Evolutionary conservation across 129 eudicot species (phyloP).

Genomic region (Chrysanthemum seticuspe): DNA sequence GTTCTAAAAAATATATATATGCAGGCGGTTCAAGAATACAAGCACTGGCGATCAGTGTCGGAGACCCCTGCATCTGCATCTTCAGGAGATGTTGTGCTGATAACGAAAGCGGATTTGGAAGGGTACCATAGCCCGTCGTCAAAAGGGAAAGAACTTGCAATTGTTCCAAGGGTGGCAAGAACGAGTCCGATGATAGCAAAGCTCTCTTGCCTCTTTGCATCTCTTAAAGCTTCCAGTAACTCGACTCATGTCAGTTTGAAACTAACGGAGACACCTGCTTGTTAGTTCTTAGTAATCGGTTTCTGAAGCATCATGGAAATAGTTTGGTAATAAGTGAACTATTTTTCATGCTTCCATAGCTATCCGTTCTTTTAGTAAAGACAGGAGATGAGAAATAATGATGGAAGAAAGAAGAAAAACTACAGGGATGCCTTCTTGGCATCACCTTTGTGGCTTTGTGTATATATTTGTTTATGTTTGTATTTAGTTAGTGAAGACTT

Average conservation of each 20-base stretch:
- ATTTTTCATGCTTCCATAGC: not conserved
- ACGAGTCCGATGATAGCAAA: conserved; percentile 59
- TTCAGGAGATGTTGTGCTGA: conserved; percentile 73
- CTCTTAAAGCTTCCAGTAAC: conserved; percentile 56
- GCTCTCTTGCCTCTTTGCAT: conserved; percentile 73
- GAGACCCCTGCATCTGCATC: conserved; percentile 32
- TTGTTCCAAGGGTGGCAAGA: conserved; percentile 41
- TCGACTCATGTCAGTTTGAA: conserved; percentile 44
- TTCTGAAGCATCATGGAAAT: not conserved
- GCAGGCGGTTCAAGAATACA: conserved; percentile 88
- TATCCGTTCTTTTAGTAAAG: conserved; percentile 18
- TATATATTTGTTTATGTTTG: conserved; percentile 24
- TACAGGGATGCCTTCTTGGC: conserved; percentile 1
- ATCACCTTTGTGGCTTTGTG: not conserved
- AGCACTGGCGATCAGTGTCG: conserved; percentile 46
- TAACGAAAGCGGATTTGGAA: conserved; percentile 89
- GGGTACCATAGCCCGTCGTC: conserved; percentile 62
- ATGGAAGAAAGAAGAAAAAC: conserved; percentile 9
- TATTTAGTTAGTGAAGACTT: conserved; percentile 3
- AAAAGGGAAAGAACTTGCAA: conserved; percentile 38
- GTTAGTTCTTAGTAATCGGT: conserved; percentile 32
- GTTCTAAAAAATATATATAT: not conserved
- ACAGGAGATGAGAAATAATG: conserved; percentile 20
- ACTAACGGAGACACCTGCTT: conserved; percentile 70
- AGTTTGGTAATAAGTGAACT: not conserved